phyloP scores from a whole-genome alignment of 495 filamentous ascomycete genomes.

The Daldinia bambusicola region DNA sequence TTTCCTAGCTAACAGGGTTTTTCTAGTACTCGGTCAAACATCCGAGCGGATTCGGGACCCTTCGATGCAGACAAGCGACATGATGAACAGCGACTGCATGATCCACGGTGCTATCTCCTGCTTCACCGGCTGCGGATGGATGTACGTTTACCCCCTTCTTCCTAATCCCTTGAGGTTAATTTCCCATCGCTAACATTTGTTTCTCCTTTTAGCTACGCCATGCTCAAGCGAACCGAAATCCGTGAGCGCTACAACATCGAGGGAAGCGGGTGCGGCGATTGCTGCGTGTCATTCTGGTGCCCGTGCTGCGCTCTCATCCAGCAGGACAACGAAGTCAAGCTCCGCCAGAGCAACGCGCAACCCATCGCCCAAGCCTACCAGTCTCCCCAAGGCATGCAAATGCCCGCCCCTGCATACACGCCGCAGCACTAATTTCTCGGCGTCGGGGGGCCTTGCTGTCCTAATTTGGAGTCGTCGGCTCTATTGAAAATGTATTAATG shows the following conservation, averaged over 20 bases:
- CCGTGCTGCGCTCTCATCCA: constrained; percentile 61
- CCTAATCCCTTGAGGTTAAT: not conserved
- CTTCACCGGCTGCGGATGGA: constrained; percentile 49
- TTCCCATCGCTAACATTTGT: not conserved
- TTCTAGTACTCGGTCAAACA: constrained; percentile 58
- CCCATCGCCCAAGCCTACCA: constrained; percentile 46
- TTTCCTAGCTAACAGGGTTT: not conserved
- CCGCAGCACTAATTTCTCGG: constrained; percentile 4
- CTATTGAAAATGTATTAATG: not conserved
- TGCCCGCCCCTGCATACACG: constrained; percentile 37
- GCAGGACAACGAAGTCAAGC: constrained; percentile 52
- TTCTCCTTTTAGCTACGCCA: constrained; percentile 45
- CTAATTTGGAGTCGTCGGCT: not conserved
- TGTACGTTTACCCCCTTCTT: constrained; percentile 45
- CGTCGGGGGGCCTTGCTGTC: not conserved
- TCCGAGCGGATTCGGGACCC: constrained; percentile 58
- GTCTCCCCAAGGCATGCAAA: constrained; percentile 44
- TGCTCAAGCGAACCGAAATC: constrained; percentile 65
- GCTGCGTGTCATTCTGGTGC: constrained; percentile 63
- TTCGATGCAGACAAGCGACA: constrained; percentile 54
- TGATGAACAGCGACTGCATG: constrained; percentile 56
- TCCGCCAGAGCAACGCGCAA: constrained; percentile 37
- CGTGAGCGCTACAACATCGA: constrained; percentile 64
- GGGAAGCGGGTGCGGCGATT: constrained; percentile 63
- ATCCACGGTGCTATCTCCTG: constrained; percentile 40